These are phyloP conservation scores for Hypoxylon intermedium DNA, from an alignment of 495 filamentous ascomycete species.

Conservation along the genomic window DNA sequence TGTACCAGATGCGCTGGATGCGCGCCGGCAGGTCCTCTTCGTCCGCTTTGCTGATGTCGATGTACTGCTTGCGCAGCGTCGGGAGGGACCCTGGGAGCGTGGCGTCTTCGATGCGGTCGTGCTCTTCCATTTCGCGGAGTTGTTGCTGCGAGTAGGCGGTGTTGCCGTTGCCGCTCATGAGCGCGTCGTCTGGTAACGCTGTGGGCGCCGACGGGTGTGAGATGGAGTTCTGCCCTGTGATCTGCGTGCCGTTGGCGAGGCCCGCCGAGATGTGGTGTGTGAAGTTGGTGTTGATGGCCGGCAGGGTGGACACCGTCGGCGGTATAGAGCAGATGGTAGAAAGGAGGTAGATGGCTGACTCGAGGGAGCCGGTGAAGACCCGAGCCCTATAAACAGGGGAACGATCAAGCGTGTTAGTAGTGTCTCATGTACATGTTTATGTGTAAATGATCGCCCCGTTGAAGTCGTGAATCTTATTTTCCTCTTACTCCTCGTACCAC, in stretches of 20 bases:
- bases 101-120: slow-evolving; percentile 75
- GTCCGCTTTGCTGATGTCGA: slow-evolving; percentile 74
- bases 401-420: neutral
- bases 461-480: too few species aligned
- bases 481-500: neutral
- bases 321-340: slow-evolving; percentile 82
- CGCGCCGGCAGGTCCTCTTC: slow-evolving; percentile 73
- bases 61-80: slow-evolving; percentile 77
- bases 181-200: slow-evolving; percentile 52
- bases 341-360: slow-evolving; percentile 81
- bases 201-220: slow-evolving; percentile 74
- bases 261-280: slow-evolving; percentile 91
- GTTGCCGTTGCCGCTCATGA: slow-evolving; percentile 32
- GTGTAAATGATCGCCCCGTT: neutral
- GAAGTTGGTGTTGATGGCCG: slow-evolving; percentile 92
- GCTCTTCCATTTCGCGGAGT: slow-evolving; percentile 50
- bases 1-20: slow-evolving; percentile 91
- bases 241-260: slow-evolving; percentile 75
- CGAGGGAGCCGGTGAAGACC: slow-evolving; percentile 81
- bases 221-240: slow-evolving; percentile 92
- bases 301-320: slow-evolving; percentile 75
- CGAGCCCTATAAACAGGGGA: slow-evolving; percentile 59
- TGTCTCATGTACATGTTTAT: neutral
- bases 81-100: slow-evolving; percentile 86
- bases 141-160: slow-evolving; percentile 27